Evolutionary conservation across 2,329 filamentous ascomycete species (phyloP), one percentile per base, ranked within the genome.

Genomic region (Microdochium nivale): DNA sequence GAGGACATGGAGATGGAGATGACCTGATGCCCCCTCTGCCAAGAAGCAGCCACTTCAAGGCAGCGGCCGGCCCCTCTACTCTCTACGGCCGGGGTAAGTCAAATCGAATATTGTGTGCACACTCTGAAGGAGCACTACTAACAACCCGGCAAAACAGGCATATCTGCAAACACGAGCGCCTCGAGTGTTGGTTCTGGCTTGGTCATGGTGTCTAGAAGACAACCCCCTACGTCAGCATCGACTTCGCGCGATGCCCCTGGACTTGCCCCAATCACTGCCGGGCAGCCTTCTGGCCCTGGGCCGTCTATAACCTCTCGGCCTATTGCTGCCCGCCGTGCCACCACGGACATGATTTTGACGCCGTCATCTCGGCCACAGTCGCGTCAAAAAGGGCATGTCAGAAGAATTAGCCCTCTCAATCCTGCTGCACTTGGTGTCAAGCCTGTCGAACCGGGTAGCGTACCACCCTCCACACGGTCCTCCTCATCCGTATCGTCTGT

Each of bases 1-100:
- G 65, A 64, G 49, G 63, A 60, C 4, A 64, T 63, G 51, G 62
- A 57, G 44, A 64, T 63, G 51, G 62, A 57, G 44, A 60, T 51
- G 40, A 44, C 40, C 16, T 44, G 16, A 19, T 44, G 3, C 40
- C 40, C 19, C 40, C 40, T 11, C 8, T 44, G 40, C 40, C 40
- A 13, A 21, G 40, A 23, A 16, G 40, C 19, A 21, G 19, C 16
- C 40, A 44, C 40, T 19, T 3, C 40, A 21, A 19, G 13, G 19
- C 40, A 21, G 5, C 19, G 5, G 16, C 40, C 23, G 40, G 40
- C 40, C 40, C 40, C 40, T 44, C 40, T 21, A 44, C 14, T 44
- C 10, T 44, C 16, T 44, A 44, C 23, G 40, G n/a, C 3, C 40
- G 40, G 23, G 40, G 40, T 44, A 23, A 7, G 40, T 44, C 21